phyloP scores from a whole-genome alignment of 2,329 filamentous ascomycete species.

The Ceratocystis variospora region DNA sequence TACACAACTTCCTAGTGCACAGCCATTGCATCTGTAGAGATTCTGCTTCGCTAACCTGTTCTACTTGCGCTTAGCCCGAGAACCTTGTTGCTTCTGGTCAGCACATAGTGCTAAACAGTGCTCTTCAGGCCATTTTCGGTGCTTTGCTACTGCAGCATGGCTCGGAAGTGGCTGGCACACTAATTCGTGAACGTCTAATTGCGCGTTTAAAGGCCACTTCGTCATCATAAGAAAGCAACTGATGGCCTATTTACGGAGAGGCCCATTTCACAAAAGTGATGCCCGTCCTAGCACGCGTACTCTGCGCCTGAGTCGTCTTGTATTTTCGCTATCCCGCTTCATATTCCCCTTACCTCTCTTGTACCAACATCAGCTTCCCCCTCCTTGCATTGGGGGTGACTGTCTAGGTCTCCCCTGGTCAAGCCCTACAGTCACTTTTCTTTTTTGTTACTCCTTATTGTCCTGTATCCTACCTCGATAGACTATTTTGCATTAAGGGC shows the following conservation, averaged over 20 bases:
- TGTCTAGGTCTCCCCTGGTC: not conserved
- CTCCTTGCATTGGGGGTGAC: not conserved
- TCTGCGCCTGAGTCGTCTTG: not conserved
- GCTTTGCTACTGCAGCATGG: slow-evolving; percentile 83
- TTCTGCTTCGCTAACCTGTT: slow-evolving; percentile 9
- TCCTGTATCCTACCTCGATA: slow-evolving; percentile 1
- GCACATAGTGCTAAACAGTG: slow-evolving; percentile 59
- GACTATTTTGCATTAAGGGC: not conserved
- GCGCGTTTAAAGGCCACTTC: slow-evolving; percentile 15
- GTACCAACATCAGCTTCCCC: slow-evolving; percentile 3
- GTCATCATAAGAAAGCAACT: not conserved
- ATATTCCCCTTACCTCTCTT: not conserved
- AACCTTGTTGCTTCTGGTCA: slow-evolving; percentile 61
- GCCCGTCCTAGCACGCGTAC: not conserved
- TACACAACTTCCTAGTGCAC: not conserved
- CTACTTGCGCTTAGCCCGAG: slow-evolving; percentile 34
- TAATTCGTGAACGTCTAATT: slow-evolving; percentile 66
- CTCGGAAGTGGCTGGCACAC: slow-evolving; percentile 57
- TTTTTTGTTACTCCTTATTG: not conserved
- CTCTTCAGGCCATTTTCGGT: slow-evolving; percentile 74
- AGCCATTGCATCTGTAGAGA: not conserved
- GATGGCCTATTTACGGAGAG: not conserved
- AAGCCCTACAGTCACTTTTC: not conserved
- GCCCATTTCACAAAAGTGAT: not conserved
- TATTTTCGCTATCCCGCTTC: not conserved